Base-by-base conservation (phyloP, 108 stramenopile genomes). In the Skeletonema costatum region DNA sequence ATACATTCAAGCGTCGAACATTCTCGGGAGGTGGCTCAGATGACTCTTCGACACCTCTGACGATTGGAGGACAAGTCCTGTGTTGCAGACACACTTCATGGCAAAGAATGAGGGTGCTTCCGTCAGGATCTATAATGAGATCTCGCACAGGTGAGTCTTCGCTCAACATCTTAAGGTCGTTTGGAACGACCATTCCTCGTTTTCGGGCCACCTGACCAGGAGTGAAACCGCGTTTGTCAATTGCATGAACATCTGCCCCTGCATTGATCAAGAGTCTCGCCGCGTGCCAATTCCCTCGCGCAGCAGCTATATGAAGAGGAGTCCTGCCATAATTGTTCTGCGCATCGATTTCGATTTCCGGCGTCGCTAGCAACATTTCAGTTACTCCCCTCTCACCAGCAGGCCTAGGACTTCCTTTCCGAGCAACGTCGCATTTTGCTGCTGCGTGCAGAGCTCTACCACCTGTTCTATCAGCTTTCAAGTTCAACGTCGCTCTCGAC, bases 1-100 rank as follows among this genome's bases (percentile, higher is more conserved):
- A 70, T 5, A 96, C 96, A 53, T 87, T 86, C 35, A 96, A 85
- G 9, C 96, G 84, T 60, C 90, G 73, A 36, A 96, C 86, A 82
- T 96, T 96, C 71, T 96, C 96, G 2, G 95, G 95, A 16, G 93
- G 93, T 38, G 93, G 92, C 21, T 93, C 92, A 1, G 76, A 64
- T 14, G 80, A 71, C 14, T 77, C 82, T 3, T 66, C 75, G 38
- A 85, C 83, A 81, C 88, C 89, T 68, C 96, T 81, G 19, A 84
- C 81, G 3, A 96, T 94, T 12, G 96, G 96, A 29, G 93, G 87
- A 75, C 96, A 96, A 25, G 89, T 92, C 32, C 87, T 78, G 68
- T 96, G 96, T 35, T 87, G 78, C 5, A 86, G 76, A 69, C 96
- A 96, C 16, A 94, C 74, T 71, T 93, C 92, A 71, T 96, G 96